These are phyloP conservation scores for Aspergillus sojae DNA, from an alignment of 2,329 filamentous ascomycete species.

Conservation along the genomic window DNA sequence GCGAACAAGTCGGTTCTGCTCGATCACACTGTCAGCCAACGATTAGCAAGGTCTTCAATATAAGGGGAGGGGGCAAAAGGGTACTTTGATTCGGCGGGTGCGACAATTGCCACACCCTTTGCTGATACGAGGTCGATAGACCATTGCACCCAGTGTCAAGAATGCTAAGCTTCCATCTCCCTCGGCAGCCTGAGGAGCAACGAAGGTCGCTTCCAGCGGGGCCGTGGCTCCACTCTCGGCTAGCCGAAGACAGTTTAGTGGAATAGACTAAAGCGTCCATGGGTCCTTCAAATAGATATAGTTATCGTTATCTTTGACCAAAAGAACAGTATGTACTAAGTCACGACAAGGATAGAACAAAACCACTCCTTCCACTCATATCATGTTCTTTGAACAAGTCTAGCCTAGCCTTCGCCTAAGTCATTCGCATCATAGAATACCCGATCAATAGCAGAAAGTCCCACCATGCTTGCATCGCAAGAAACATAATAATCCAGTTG, in stretches of 20 bases:
- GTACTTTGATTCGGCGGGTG: not conserved
- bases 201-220: not conserved
- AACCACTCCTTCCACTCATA: not conserved
- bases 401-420: not conserved
- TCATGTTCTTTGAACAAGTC: not conserved
- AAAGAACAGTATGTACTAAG: not conserved
- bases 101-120: not conserved
- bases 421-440: not conserved
- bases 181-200: not conserved
- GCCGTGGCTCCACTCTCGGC: too few relatives aligned
- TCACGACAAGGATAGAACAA: not conserved
- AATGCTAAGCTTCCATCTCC: not conserved
- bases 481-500: constrained; percentile 4
- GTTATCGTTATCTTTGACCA: too few relatives aligned
- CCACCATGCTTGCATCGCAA: constrained; percentile 7
- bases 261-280: not conserved
- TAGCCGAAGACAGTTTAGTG: too few relatives aligned
- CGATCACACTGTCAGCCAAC: not conserved
- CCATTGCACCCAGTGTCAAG: not conserved
- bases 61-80: not conserved
- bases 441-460: constrained; percentile 1
- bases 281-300: too few relatives aligned
- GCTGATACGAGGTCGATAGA: not conserved
- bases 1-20: constrained; percentile 1
- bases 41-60: not conserved